Evolutionary conservation across 352 stramenopile species (phyloP), one percentile per base, ranked within the genome.

Genomic region (Pseudoperonospora humuli): DNA sequence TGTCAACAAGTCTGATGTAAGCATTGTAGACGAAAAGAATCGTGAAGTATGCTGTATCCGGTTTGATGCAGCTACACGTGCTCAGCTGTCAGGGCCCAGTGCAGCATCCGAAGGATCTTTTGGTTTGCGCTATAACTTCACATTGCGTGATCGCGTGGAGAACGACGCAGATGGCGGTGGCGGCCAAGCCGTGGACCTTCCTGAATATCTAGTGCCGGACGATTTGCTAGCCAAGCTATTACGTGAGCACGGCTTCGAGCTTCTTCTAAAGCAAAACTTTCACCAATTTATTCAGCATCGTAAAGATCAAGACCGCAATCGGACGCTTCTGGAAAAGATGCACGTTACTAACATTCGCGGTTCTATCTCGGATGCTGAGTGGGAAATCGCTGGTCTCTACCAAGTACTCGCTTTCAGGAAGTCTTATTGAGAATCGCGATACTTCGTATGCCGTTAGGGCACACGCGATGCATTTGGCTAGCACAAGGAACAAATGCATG

Each of bases 81-180:
- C 60, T 5, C 54, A 71, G 25, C 48, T 91, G 10, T 56, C 59
- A 10, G 74, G 75, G 7, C 64, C 70, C 11, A 34, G 54, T 32
- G 62, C 63, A 1, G 41, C 44, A 11, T 45, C 49, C 0, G 60
- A 81, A 37, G 79, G 75, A 20, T 42, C 64, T 29, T 94, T 93
- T 50, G 88, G 88, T 2, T 51, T 97, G 23, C 75, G 84, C 4
- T 97, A 97, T 64, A 95, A 83, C 24, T 97, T 96, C 36, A 93
- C 76, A 24, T 54, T 97, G 48, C 68, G 76, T 11, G 88, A 97
- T 64, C 70, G 57, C 5, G 50, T 64, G 2, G 72, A 77, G 5
- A 48, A 61, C n/a, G 67, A 90, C 28, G 61, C 57, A 11, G 60
- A 78, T 14, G 71, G 70, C 11, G 53, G 57, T 17, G 51, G 52